These are phyloP conservation scores for Ajuga chamaepitys DNA, from an alignment of 257 asterid genomes.

Conservation along the genomic window DNA sequence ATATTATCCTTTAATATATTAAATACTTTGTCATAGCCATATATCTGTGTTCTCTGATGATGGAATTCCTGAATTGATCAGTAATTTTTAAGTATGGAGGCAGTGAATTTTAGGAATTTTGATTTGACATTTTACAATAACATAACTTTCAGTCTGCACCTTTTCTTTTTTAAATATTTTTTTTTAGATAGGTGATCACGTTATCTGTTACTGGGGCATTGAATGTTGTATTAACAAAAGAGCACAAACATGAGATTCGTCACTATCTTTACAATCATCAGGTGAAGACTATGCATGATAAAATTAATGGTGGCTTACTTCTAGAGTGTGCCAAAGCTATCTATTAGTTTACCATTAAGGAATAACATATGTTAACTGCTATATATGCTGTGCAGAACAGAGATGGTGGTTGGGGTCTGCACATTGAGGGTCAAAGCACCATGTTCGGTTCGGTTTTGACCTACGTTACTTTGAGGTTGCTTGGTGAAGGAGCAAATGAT, in stretches of 20 bases:
- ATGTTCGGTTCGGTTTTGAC: conserved; percentile 94
- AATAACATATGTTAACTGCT: conserved; percentile 10
- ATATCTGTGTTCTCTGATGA: not conserved
- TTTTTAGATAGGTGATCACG: conserved; percentile 60
- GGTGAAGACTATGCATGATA: conserved; percentile 30
- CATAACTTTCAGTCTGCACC: not conserved
- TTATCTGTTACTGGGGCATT: conserved; percentile 83
- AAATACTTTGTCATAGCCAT: not conserved
- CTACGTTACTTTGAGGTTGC: conserved; percentile 89
- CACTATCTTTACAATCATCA: conserved; percentile 98
- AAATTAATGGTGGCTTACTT: not conserved
- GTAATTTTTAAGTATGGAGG: not conserved
- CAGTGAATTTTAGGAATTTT: not conserved
- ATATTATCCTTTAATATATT: not conserved
- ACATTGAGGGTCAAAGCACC: conserved; percentile 97
- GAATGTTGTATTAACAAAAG: conserved; percentile 69
- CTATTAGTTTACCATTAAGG: conserved; percentile 1
- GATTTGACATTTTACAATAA: not conserved
- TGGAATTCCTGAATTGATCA: no score
- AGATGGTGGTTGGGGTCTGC: conserved; percentile 99
- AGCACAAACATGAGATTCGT: conserved; percentile 81
- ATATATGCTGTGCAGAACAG: conserved; percentile 45
- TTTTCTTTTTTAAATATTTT: not conserved
- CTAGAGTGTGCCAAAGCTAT: conserved; percentile 7
- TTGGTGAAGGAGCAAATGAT: conserved; percentile 88